Conservation (phyloP, 2,329 filamentous ascomycete species). For the Aureobasidium sp. region DNA sequence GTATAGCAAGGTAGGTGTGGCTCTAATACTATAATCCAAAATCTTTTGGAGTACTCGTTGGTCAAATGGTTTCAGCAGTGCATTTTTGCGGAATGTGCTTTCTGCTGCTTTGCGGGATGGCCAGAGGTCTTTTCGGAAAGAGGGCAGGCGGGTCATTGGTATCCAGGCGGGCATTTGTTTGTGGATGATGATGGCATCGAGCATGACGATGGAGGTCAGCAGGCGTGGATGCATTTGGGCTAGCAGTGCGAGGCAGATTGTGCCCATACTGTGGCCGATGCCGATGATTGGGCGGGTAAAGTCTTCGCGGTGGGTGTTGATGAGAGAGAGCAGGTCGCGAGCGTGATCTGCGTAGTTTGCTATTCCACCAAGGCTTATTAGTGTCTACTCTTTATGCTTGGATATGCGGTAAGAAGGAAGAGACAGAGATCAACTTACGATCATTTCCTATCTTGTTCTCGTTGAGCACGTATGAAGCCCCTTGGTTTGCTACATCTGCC, state of each 20-base stretch:
- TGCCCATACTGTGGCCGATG: slow-evolving; percentile 86
- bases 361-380: slow-evolving; percentile 29
- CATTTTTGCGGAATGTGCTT: slow-evolving; percentile 57
- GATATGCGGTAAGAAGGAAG: background rate
- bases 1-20: slow-evolving; percentile 57
- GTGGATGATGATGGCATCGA: slow-evolving; percentile 72
- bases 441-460: slow-evolving; percentile 73
- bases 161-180: slow-evolving; percentile 31
- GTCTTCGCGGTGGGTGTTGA: slow-evolving; percentile 74
- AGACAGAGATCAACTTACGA: slow-evolving; percentile 47
- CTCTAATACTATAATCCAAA: slow-evolving; percentile 65
- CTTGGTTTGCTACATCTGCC: slow-evolving; percentile 77
- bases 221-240: slow-evolving; percentile 74
- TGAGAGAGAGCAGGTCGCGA: slow-evolving; percentile 74
- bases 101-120: slow-evolving; percentile 64
- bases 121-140: slow-evolving; percentile 73
- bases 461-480: slow-evolving; percentile 70
- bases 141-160: slow-evolving; percentile 50
- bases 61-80: slow-evolving; percentile 81
- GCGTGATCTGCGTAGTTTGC: slow-evolving; percentile 81
- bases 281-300: slow-evolving; percentile 79
- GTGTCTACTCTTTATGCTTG: background rate
- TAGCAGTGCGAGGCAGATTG: slow-evolving; percentile 62
- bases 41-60: slow-evolving; percentile 67
- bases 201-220: slow-evolving; percentile 63